Conservation (phyloP, 805 yeast species). For the Starmera caribaea region DNA sequence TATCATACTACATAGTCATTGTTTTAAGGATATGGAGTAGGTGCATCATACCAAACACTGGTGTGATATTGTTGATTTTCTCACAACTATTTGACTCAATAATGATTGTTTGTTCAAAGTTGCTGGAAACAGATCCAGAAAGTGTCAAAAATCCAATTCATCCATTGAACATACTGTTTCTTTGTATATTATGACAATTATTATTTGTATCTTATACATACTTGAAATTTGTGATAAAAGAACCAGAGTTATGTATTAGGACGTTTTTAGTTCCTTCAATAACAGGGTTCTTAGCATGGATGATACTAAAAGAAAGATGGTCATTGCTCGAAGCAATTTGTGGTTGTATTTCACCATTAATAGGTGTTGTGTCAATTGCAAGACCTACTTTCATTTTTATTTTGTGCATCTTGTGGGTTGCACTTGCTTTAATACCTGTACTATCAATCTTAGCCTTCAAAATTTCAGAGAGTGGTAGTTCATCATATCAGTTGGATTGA, state of each 20-base stretch:
- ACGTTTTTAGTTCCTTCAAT: slow-evolving; percentile 71
- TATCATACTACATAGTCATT: too few species aligned
- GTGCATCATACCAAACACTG: slow-evolving; percentile 23
- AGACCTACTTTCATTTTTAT: slow-evolving; percentile 57
- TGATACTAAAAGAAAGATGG: slow-evolving; percentile 55
- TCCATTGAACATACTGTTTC: slow-evolving; percentile 70
- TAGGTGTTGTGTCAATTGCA: slow-evolving; percentile 41
- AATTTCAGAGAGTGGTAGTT: slow-evolving; percentile 60
- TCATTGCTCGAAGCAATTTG: slow-evolving; percentile 60
- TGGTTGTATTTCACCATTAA: slow-evolving; percentile 47
- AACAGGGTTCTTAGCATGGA: slow-evolving; percentile 65
- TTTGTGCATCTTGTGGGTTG: slow-evolving; percentile 35
- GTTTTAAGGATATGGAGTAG: background rate
- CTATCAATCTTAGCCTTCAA: slow-evolving; percentile 33
- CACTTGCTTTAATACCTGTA: slow-evolving; percentile 47
- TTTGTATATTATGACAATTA: slow-evolving; percentile 68
- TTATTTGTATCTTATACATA: slow-evolving; percentile 47
- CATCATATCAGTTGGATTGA: slow-evolving; percentile 50
- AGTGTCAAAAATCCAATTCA: slow-evolving; percentile 37
- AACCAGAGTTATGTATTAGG: slow-evolving; percentile 61
- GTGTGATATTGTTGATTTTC: slow-evolving; percentile 45
- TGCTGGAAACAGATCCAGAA: slow-evolving; percentile 55
- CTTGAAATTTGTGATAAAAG: slow-evolving; percentile 41
- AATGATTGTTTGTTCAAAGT: slow-evolving; percentile 68
- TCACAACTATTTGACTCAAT: slow-evolving; percentile 69